Conservation (phyloP, 2,329 filamentous ascomycete genomes). For the Stenocarpella maydis region DNA sequence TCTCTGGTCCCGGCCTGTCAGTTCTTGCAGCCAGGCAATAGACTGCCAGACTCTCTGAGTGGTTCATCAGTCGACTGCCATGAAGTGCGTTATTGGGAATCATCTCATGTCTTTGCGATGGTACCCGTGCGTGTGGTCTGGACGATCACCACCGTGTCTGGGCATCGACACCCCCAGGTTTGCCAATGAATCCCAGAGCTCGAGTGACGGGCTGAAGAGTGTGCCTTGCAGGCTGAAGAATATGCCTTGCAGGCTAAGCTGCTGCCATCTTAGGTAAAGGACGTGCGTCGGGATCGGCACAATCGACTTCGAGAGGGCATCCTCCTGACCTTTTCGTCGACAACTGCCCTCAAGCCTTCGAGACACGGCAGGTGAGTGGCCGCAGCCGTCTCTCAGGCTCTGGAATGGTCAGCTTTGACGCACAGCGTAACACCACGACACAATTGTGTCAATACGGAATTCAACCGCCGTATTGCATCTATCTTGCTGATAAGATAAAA, state of each 20-base stretch:
- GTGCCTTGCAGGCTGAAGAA: neutral
- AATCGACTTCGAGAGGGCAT: neutral
- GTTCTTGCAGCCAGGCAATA: neutral
- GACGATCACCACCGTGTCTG: neutral
- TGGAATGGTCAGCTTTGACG: conserved; percentile 3
- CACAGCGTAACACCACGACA: neutral
- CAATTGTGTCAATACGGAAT: conserved; percentile 1
- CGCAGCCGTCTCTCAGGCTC: neutral
- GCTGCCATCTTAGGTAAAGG: conserved; percentile 12
- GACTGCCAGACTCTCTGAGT: neutral
- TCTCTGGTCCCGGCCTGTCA: neutral
- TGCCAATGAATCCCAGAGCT: neutral
- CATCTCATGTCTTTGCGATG: neutral
- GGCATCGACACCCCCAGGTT: neutral
- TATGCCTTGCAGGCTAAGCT: neutral
- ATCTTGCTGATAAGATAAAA: conserved; percentile 5
- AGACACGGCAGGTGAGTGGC: conserved; percentile 14
- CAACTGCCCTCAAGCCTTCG: neutral
- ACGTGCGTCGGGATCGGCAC: conserved; percentile 21
- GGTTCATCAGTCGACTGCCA: conserved; percentile 1
- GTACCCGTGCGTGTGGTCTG: neutral
- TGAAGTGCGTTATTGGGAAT: neutral
- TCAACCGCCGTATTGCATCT: neutral
- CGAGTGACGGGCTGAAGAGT: neutral
- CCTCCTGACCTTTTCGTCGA: conserved; percentile 11